These are phyloP conservation scores for Aristolochia contorta DNA, from an alignment of 164 flowering plant species.

Conservation along the genomic window DNA sequence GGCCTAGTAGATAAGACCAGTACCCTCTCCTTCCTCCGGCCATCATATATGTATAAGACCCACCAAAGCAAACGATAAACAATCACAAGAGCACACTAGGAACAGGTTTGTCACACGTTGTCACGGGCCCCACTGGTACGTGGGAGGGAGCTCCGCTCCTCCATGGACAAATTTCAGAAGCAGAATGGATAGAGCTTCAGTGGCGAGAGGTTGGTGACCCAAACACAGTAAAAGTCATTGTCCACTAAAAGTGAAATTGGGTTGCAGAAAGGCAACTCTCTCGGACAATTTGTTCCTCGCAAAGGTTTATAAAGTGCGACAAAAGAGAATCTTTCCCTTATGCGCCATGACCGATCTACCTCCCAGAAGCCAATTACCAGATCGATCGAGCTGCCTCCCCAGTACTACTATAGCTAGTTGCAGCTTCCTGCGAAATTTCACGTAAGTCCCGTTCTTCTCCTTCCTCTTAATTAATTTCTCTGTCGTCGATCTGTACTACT, in stretches of 20 bases:
- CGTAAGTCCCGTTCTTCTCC: constrained; percentile 1
- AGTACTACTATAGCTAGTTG: no score
- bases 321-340: constrained; percentile 4
- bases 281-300: background rate
- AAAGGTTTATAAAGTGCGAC: constrained; percentile 8
- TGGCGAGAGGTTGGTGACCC: background rate
- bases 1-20: no score
- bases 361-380: constrained; percentile 1
- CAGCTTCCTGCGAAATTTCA: background rate
- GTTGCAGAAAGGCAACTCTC: background rate
- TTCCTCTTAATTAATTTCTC: no score
- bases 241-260: background rate
- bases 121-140: no score
- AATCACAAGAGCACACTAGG: no score
- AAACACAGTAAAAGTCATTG: constrained; percentile 5
- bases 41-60: no score
- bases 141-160: no score
- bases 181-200: no score
- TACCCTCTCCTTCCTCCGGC: no score
- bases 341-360: background rate
- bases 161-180: no score
- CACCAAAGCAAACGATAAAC: no score
- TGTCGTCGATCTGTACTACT: background rate
- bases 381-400: background rate
- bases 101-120: no score